These are phyloP conservation scores for Ramularia collo-cygni DNA, from an alignment of 2,329 filamentous ascomycete species.

Conservation along the genomic window DNA sequence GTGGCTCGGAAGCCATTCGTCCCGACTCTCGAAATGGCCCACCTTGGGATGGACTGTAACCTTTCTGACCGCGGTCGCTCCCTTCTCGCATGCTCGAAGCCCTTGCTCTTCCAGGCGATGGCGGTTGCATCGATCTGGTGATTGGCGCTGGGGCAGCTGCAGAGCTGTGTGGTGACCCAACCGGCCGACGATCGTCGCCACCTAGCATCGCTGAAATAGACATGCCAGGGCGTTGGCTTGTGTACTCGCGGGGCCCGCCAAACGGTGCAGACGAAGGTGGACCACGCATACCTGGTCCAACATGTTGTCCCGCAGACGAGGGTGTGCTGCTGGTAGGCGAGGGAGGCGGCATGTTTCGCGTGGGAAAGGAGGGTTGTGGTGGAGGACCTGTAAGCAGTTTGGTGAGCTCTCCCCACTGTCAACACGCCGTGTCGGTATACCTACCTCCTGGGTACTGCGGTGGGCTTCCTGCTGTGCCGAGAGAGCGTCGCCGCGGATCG, in stretches of 20 bases:
- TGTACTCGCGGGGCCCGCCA: constrained; percentile 49
- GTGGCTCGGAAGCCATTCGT: constrained; percentile 21
- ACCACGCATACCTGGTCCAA: constrained; percentile 32
- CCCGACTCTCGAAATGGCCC: constrained; percentile 22
- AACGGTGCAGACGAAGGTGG: constrained; percentile 42
- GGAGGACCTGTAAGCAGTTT: constrained; percentile 22
- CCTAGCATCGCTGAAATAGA: constrained; percentile 68
- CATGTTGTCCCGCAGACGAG: constrained; percentile 30
- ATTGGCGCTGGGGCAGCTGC: constrained; percentile 25
- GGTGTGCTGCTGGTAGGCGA: constrained; percentile 42
- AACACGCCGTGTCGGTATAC: no score
- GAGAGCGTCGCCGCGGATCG: constrained; percentile 36
- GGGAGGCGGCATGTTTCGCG: constrained; percentile 44
- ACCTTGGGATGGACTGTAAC: constrained; percentile 21
- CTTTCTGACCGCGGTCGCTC: constrained; percentile 19
- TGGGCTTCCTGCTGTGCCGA: constrained; percentile 34
- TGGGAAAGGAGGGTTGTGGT: constrained; percentile 35
- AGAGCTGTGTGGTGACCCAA: constrained; percentile 29
- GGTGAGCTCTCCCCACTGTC: constrained; percentile 5
- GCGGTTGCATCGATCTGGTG: constrained; percentile 40
- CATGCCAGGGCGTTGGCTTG: constrained; percentile 58
- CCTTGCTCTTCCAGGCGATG: constrained; percentile 37
- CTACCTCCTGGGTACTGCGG: constrained; percentile 25
- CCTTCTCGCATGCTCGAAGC: constrained; percentile 32
- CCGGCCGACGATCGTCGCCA: constrained; percentile 26